Conservation (phyloP, 2,329 filamentous ascomycete genomes). For the Dactylella cylindrospora region DNA sequence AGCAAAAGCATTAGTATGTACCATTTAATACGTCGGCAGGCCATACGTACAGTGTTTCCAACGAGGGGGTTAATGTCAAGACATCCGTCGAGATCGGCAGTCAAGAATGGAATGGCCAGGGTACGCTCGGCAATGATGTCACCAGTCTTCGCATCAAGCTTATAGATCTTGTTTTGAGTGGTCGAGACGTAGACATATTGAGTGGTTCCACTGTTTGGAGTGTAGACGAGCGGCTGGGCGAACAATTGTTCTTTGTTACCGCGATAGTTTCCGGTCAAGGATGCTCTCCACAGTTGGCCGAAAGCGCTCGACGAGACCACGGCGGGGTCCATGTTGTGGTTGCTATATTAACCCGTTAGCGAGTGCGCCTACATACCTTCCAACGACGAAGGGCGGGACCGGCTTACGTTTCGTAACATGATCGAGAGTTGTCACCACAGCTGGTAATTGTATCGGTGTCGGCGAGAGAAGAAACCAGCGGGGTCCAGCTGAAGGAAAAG, state of each 20-base stretch:
- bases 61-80: slow-evolving; percentile 57
- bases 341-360: slow-evolving; percentile 50
- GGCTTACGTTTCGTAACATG: slow-evolving; percentile 56
- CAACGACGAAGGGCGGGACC: neutral
- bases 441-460: slow-evolving; percentile 62
- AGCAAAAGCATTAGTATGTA: neutral
- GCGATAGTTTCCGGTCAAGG: slow-evolving; percentile 59
- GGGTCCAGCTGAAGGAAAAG: slow-evolving; percentile 21
- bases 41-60: slow-evolving; percentile 53
- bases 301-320: slow-evolving; percentile 61
- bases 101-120: slow-evolving; percentile 57
- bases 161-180: slow-evolving; percentile 62
- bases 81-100: slow-evolving; percentile 56
- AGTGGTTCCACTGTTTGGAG: slow-evolving; percentile 54
- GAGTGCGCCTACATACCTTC: neutral
- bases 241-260: slow-evolving; percentile 59
- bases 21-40: neutral
- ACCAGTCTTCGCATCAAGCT: slow-evolving; percentile 60
- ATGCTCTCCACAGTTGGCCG: slow-evolving; percentile 59
- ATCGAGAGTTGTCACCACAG: slow-evolving; percentile 61
- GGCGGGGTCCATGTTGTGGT: slow-evolving; percentile 66
- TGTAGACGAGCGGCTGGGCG: slow-evolving; percentile 59
- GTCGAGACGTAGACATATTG: slow-evolving; percentile 62
- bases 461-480: slow-evolving; percentile 19
- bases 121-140: slow-evolving; percentile 57